Evolutionary conservation across 2,329 filamentous ascomycete species (phyloP), one percentile per base, ranked within the genome.

Genomic region (Cercospora brassicicola): DNA sequence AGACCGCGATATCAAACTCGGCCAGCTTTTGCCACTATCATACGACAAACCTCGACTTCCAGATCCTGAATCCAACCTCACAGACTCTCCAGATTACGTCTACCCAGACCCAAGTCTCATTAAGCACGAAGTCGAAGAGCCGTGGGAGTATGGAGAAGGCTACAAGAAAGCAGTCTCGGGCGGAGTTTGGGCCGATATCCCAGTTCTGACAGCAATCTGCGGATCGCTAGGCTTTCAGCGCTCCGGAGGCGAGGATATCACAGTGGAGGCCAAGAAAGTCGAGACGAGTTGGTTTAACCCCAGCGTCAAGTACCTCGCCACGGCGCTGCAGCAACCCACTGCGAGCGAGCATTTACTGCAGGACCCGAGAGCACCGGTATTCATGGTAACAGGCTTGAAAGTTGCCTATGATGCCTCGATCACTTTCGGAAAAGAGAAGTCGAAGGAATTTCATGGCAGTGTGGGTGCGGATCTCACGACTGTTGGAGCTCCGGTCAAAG

Each of bases 331-430:
- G 57, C 28, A 60, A 7, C 57, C 57, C 1, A 36, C 28, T 20
- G 53, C 53, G 3, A 56, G n/a, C 6, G 53, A 56, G 53, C 28
- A 56, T 56, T 56, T 56, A 26, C 4, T 56, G 23, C 53, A 56
- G 23, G 53, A 56, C 13, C 53, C 53, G 3, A 56, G 9, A 13
- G 53, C 53, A 7, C 53, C 53, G 26, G 57, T 60, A 0, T 60
- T 36, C 30, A 60, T 60, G 57, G 57, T 60, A 0, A 60, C 57
- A 3, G 57, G 57, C 57, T 30, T 60, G 30, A 60, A 60, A 15
- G 18, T 42, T 5, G 57, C 57, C 5, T 60, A 23, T 42, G 33
- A 60, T 26, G 57, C 57, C 9, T 30, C 11, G 10, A 39, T 60
- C 1, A 36, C 57, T 39, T 31, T 33, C 8, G 30, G 57, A 23